phyloP scores from a whole-genome alignment of 306 rosid genomes.

The Trichosanthes truncata region DNA sequence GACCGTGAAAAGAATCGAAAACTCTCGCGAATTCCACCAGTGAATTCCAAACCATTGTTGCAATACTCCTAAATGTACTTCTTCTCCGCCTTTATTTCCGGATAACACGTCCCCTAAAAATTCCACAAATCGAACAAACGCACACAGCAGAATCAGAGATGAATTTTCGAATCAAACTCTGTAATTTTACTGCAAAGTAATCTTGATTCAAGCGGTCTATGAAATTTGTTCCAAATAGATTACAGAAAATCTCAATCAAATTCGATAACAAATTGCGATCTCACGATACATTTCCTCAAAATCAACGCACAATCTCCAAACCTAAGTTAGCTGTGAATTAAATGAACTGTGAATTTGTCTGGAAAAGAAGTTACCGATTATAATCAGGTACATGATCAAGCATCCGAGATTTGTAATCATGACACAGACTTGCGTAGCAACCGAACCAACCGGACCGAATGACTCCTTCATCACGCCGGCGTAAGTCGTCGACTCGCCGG shows the following conservation, averaged over 20 bases:
- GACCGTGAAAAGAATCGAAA: constrained; percentile 43
- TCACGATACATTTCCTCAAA: not conserved
- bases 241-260: not conserved
- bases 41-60: constrained; percentile 94
- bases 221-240: not conserved
- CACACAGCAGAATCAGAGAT: not conserved
- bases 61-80: constrained; percentile 67
- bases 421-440: constrained; percentile 49
- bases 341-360: not conserved
- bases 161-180: not conserved
- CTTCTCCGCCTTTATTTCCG: constrained; percentile 41
- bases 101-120: constrained; percentile 71
- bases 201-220: not conserved
- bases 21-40: constrained; percentile 88
- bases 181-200: not conserved
- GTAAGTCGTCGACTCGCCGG: constrained; percentile 61
- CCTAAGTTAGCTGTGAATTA: not conserved
- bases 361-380: constrained; percentile 42
- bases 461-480: constrained; percentile 86
- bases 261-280: not conserved
- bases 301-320: not conserved
- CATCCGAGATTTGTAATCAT: constrained; percentile 65
- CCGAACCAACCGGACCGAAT: constrained; percentile 52
- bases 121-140: not conserved
- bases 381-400: constrained; percentile 67